These are phyloP conservation scores for Peronospora tabacina DNA, from an alignment of 352 stramenopile species.

Conservation along the genomic window DNA sequence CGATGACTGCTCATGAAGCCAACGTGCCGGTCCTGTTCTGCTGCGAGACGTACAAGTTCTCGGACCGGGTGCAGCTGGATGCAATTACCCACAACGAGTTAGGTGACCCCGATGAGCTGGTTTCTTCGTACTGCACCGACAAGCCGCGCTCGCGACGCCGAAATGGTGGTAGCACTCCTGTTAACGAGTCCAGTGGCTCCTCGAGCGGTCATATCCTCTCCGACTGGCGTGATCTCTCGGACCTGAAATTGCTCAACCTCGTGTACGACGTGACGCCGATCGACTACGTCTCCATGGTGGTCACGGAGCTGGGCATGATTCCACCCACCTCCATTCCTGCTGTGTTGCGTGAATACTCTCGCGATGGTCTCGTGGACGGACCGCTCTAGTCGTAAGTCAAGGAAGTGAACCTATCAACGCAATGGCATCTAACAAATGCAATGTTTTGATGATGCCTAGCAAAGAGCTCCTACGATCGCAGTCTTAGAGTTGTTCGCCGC, in stretches of 20 bases:
- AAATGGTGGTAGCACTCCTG: not conserved
- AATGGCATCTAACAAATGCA: constrained; percentile 7
- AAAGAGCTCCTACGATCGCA: not conserved
- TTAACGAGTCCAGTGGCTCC: constrained; percentile 3
- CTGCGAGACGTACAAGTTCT: constrained; percentile 98
- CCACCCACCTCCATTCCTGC: constrained; percentile 95
- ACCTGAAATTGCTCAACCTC: constrained; percentile 83
- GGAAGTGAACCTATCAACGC: constrained; percentile 1
- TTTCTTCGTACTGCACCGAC: constrained; percentile 52
- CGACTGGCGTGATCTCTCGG: constrained; percentile 65
- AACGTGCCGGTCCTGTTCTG: constrained; percentile 96
- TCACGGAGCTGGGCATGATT: constrained; percentile 97
- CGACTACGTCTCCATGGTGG: constrained; percentile 94
- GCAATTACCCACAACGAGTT: constrained; percentile 97
- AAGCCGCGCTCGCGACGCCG: constrained; percentile 36
- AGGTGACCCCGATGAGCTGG: constrained; percentile 88
- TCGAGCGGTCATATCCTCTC: constrained; percentile 59
- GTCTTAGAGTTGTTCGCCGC: constrained; percentile 11
- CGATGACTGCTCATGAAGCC: constrained; percentile 84
- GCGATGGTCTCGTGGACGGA: constrained; percentile 50
- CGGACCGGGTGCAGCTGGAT: constrained; percentile 95
- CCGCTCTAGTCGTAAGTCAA: constrained; percentile 18
- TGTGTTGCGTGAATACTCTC: constrained; percentile 91
- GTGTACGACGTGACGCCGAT: constrained; percentile 95
- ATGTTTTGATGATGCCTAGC: constrained; percentile 16